Conservation (phyloP, 2,329 filamentous ascomycete genomes). For the Piedraia hortae region DNA sequence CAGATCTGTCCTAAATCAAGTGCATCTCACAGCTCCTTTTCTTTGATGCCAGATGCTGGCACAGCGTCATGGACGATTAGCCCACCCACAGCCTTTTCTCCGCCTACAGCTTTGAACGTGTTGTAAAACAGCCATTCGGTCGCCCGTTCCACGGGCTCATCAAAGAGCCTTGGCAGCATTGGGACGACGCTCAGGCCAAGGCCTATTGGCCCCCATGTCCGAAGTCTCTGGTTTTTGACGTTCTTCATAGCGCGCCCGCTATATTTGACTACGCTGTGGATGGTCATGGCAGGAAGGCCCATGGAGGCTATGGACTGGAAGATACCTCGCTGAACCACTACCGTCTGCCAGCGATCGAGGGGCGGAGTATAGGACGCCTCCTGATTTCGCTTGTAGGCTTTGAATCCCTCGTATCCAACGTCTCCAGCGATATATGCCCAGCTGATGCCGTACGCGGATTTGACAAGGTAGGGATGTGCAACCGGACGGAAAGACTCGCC, state of each 20-base stretch:
- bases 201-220: conserved; percentile 79
- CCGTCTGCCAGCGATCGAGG: conserved; percentile 67
- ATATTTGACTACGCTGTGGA: conserved; percentile 78
- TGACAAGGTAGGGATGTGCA: conserved; percentile 59
- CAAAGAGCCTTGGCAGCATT: conserved; percentile 59
- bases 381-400: conserved; percentile 74
- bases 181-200: conserved; percentile 41
- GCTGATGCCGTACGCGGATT: conserved; percentile 63
- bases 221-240: conserved; percentile 42
- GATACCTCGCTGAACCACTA: conserved; percentile 71
- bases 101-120: conserved; percentile 47
- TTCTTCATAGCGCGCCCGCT: conserved; percentile 66
- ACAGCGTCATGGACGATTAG: too few relatives aligned
- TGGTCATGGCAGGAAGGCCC: conserved; percentile 80
- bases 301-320: conserved; percentile 84
- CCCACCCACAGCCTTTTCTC: conserved; percentile 27
- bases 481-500: conserved; percentile 88
- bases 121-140: conserved; percentile 79
- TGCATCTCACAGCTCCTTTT: too few relatives aligned
- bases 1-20: too few relatives aligned
- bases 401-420: conserved; percentile 80
- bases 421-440: conserved; percentile 86
- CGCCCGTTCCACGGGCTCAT: conserved; percentile 73
- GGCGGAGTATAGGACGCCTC: conserved; percentile 16
- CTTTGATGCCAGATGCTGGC: too few relatives aligned